Evolutionary conservation across 176 grass and related monocot species (phyloP), one percentile per base, ranked within the genome.

Genomic region (Oryza punctata): DNA sequence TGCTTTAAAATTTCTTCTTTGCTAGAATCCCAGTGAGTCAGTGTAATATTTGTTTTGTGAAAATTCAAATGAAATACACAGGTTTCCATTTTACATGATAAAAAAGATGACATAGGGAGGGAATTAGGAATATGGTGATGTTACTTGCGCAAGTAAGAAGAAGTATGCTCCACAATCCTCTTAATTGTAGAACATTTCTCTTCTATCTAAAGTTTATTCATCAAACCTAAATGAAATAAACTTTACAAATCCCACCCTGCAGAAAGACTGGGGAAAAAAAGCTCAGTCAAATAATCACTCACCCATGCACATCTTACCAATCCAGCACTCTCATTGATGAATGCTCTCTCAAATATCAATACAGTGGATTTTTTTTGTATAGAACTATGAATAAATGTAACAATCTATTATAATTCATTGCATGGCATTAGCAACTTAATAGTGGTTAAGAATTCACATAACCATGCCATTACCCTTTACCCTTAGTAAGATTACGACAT

Each of bases 111-210:
- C 32, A 41, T 23, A 44, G n/a, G 11, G 35, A 43, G 9, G n/a
- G 75, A 78, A 61, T 61, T 24, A n/a, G 75, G 35, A 27, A 64
- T 64, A 24, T 77, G 54, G 61, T 10, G 75, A 64, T 19, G 14
- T 64, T 82, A 70, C 38, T 29, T 80, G 49, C 12, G 37, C 63
- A 19, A 84, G 61, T 46, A 43, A 38, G 67, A 50, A 13, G 29
- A 15, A 37, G 3, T 30, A 35, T 79, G 21, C 10, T 35, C 76
- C 23, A 26, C 27, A 24, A 49, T 16, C 54, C 65, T 4, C 54
- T 64, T 27, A 71, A 72, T 40, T 15, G 2, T 72, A 37, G 57
- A 61, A 2, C n/a, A 61, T n/a, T 24, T 61, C 21, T 61, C 57
- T 61, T 11, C n/a, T 24, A 10, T 24, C n/a, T 3, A 3, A 24